Evolutionary conservation across 1,284 basidiomycete genomes (phyloP), one percentile per base, ranked within the genome.

Genomic region (Apiotrichum domesticum): DNA sequence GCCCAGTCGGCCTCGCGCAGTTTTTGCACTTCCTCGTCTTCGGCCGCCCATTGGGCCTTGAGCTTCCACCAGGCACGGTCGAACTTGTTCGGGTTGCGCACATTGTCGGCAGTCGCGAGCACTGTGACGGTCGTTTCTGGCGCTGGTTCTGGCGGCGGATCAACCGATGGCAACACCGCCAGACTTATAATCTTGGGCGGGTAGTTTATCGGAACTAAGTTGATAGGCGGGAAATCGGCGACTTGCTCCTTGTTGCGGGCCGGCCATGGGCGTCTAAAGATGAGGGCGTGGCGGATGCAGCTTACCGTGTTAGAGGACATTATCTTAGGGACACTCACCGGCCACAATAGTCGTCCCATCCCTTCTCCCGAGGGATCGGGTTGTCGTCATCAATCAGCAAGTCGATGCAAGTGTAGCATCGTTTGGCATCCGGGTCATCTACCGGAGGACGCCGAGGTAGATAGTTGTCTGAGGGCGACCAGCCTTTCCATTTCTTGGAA

Each of bases 281-380:
- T 68, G 9, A 75, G 62, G 1, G 72, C 65, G 51, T 75, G 73
- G n/a, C 72, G 71, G n/a, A 66, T 62, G 51, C 73, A 75, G 32
- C 70, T 72, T 45, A 15, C 7, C 6, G 29, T 34, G 35, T 33
- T 7, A 45, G 37, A 34, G 4, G 6, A 43, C 14, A 35, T 9
- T 9, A 15, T 5, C 7, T 21, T 21, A 13, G n/a, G 8, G 6
- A 4, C 33, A 60, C 67, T 52, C 47, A 72, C 70, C 72, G 63
- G 1, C 59, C 52, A 50, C 73, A 75, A 50, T 43, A 29, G 15
- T 63, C 62, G 50, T 65, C 69, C 72, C 72, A 73, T n/a, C 21
- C 21, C 8, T 11, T 37, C 10, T 10, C 11, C 34, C 29, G 11
- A 9, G 14, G 5, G 34, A 3, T 35, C 46, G 35, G 40, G 21